A percentile compares a stretch with the other conserved stretches of the same genome.
phyloP scores from a whole-genome alignment of 1,284 basidiomycete genomes.

The Cryptococcus hybrid region DNA sequence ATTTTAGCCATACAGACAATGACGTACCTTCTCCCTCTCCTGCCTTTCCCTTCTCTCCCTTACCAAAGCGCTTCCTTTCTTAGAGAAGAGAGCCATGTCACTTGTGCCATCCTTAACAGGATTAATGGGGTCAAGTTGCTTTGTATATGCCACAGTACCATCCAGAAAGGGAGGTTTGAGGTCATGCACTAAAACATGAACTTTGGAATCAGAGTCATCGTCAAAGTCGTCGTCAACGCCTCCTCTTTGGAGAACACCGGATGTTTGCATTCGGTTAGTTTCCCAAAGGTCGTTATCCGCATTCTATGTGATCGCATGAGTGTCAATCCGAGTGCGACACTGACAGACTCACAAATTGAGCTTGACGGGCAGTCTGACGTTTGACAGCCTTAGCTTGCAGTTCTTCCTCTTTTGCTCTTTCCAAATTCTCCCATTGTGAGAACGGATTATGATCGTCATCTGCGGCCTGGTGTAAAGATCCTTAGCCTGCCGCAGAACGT shows the following conservation, averaged over 20 bases:
- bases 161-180: slow-evolving; percentile 98
- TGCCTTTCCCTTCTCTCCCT: slow-evolving; percentile 94
- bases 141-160: slow-evolving; percentile 92
- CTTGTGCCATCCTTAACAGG: slow-evolving; percentile 91
- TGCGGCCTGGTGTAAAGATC: slow-evolving; percentile 52
- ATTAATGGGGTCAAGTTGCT: slow-evolving; percentile 95
- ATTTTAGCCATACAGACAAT: not conserved
- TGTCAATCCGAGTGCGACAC: not conserved
- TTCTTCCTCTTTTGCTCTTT: slow-evolving; percentile 68
- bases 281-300: slow-evolving; percentile 99
- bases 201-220: slow-evolving; percentile 90
- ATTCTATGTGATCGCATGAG: slow-evolving; percentile 59
- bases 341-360: slow-evolving; percentile 73
- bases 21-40: slow-evolving; percentile 73
- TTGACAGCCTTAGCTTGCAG: slow-evolving; percentile 77
- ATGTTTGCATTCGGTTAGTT: slow-evolving; percentile 93
- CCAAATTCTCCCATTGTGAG: slow-evolving; percentile 83
- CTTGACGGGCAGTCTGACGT: slow-evolving; percentile 85
- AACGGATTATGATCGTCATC: slow-evolving; percentile 92
- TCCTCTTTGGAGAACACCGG: slow-evolving; percentile 84
- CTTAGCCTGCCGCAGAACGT: not conserved
- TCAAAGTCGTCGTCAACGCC: slow-evolving; percentile 84
- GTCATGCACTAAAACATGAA: slow-evolving; percentile 96
- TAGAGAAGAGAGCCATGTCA: slow-evolving; percentile 92
- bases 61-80: slow-evolving; percentile 91